phyloP scores from a whole-genome alignment of 768 basidiomycete genomes.

The Pleurotus pulmonarius region DNA sequence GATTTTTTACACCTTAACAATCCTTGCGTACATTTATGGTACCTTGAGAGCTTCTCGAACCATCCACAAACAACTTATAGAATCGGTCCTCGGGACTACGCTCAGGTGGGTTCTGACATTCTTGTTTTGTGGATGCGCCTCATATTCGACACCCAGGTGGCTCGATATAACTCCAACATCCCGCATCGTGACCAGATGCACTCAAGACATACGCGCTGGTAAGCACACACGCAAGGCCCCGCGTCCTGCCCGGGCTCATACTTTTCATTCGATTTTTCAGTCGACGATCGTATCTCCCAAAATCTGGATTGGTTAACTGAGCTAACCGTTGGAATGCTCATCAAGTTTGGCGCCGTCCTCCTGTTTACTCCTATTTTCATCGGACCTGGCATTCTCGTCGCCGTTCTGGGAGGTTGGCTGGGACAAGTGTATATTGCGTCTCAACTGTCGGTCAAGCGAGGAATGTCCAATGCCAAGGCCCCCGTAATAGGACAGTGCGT shows the following conservation, averaged over 20 bases:
- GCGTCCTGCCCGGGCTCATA: too few relatives aligned
- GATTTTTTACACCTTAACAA: constrained; percentile 23
- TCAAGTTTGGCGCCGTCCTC: constrained; percentile 27
- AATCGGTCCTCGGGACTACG: constrained; percentile 41
- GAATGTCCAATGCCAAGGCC: constrained; percentile 21
- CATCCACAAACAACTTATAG: constrained; percentile 36
- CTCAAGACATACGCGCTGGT: constrained; percentile 40
- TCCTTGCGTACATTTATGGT: constrained; percentile 29
- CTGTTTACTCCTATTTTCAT: constrained; percentile 25
- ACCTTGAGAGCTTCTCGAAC: constrained; percentile 33
- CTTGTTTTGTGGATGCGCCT: not conserved
- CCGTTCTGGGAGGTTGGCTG: constrained; percentile 26
- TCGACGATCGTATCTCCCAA: constrained; percentile 28
- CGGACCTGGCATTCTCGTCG: constrained; percentile 24
- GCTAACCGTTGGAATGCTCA: constrained; percentile 17
- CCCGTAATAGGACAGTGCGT: constrained; percentile 30
- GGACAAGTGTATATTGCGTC: constrained; percentile 24
- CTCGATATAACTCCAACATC: constrained; percentile 17
- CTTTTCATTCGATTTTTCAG: constrained; percentile 14
- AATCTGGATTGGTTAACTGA: constrained; percentile 8
- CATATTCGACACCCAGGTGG: constrained; percentile 19
- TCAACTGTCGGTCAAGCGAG: constrained; percentile 22
- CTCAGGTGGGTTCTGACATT: constrained; percentile 25
- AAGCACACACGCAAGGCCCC: not conserved
- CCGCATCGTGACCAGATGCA: constrained; percentile 42